Percentiles rank a stretch among this genome's conserved stretches.
phyloP scores from a whole-genome alignment of 1,284 basidiomycete genomes.

The Ustilago tritici region DNA sequence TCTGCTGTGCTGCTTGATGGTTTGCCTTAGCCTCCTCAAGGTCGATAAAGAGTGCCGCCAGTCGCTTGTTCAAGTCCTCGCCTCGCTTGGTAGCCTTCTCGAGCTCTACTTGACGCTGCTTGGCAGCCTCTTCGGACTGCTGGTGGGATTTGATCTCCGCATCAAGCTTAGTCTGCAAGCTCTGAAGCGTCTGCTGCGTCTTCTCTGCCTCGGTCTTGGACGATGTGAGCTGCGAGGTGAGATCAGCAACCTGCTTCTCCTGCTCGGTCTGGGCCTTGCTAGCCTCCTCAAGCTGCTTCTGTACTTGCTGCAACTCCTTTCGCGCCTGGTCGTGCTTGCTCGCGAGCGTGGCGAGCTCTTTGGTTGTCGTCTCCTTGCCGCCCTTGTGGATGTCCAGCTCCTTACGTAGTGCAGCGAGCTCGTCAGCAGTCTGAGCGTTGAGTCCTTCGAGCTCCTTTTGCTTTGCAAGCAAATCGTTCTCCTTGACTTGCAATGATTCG shows the following conservation, averaged over 20 bases:
- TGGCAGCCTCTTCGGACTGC: conserved; percentile 12
- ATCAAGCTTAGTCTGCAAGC: conserved; percentile 27
- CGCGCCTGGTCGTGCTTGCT: conserved; percentile 24
- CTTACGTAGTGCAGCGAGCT: conserved; percentile 18
- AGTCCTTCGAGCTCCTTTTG: conserved; percentile 34
- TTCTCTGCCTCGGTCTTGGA: conserved; percentile 23
- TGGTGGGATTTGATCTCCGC: conserved; percentile 19
- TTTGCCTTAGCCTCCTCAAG: conserved; percentile 26
- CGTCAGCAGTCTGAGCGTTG: conserved; percentile 22
- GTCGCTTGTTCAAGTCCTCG: conserved; percentile 24
- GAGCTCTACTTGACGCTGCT: conserved; percentile 19
- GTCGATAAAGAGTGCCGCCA: conserved; percentile 16
- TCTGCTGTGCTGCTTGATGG: conserved; percentile 20
- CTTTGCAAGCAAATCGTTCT: conserved; percentile 32
- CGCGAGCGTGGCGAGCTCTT: conserved; percentile 26
- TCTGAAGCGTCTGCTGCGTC: conserved; percentile 15
- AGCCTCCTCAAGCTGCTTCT: conserved; percentile 22
- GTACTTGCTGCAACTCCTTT: conserved; percentile 26
- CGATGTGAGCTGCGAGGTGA: conserved; percentile 18
- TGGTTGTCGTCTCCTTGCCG: conserved; percentile 19
- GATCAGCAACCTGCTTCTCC: conserved; percentile 25
- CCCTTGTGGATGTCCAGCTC: conserved; percentile 29
- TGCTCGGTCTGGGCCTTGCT: conserved; percentile 6
- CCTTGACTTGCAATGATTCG: conserved; percentile 13
- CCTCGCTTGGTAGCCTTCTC: conserved; percentile 21